Evolutionary conservation across 768 basidiomycete species (phyloP), one percentile per base, ranked within the genome.

Genomic region (Lentinula detonsa): DNA sequence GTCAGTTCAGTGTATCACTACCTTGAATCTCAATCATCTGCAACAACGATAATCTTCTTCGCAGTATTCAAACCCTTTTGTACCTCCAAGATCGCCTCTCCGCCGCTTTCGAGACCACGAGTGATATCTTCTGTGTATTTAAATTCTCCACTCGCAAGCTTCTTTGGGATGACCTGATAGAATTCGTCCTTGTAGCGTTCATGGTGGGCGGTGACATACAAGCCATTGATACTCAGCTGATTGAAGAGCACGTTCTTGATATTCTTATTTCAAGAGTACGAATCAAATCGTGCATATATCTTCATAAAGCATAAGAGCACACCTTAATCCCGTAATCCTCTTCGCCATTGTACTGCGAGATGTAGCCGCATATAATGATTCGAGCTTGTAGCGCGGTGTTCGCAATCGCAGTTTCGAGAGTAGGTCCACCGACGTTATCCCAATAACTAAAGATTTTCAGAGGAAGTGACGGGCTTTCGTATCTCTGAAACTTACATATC

Each of bases 361-460:
- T 59, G 23, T 39, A 40, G n/a, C 62, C 62, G 18, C 57, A 59
- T 9, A 45, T 79, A 42, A 87, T 78, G 60, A 88, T 82, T 11
- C 84, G 67, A 0, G 83, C 83, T 21, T 75, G 63, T 0, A 64
- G 53, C 0, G 74, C 77, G 0, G 84, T 75, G 42, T 75, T 76
- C 1, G 74, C 71, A 7, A 88, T 67, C 1, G 83, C 86, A n/a
- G 77, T 75, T 8, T 88, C 86, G 5, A 88, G 73, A 0, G 75
- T 80, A 57, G 83, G 79, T 0, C 86, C 85, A 10, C 85, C 85
- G 16, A 87, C 85, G 42, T 82, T 80, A 63, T 85, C 83, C 80
- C 80, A 83, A 64, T 75, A 84, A 21, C 79, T 80, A 57, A 16
- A 45, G 7, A 39, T 13, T 16, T 2, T 16, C 18, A 37, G 18